Evolutionary conservation across 208 protist species (phyloP).

Genomic region (Leptomonas seymouri): DNA sequence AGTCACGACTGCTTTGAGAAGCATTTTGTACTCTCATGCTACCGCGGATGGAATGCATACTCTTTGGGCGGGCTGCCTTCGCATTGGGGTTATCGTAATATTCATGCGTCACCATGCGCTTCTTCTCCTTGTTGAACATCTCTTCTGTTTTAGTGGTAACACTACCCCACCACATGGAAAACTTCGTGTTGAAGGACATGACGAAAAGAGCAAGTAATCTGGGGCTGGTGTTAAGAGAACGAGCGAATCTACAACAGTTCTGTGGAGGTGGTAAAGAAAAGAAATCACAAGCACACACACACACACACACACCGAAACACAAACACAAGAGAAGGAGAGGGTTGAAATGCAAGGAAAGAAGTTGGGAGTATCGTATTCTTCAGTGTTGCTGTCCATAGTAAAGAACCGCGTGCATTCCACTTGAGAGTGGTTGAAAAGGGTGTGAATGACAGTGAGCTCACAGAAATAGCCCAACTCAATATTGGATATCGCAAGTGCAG

Average conservation of each 20-base stretch:
- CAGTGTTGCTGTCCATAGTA: too few species aligned
- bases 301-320: too few species aligned
- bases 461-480: too few species aligned
- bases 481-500: too few species aligned
- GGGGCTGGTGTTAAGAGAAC: not conserved
- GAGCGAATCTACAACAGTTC: not conserved
- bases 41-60: conserved; percentile 48
- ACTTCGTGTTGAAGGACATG: conserved; percentile 70
- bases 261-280: not conserved
- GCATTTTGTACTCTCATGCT: conserved; percentile 37
- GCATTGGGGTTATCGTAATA: conserved; percentile 62
- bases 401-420: too few species aligned
- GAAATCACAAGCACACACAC: not conserved
- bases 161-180: conserved; percentile 68
- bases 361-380: not conserved
- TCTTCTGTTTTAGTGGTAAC: conserved; percentile 56
- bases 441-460: too few species aligned
- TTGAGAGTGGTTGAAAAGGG: too few species aligned
- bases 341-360: not conserved
- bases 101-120: conserved; percentile 60
- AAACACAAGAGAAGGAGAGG: conserved; percentile 7
- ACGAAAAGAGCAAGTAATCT: not conserved
- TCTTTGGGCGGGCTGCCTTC: conserved; percentile 39
- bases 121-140: conserved; percentile 62
- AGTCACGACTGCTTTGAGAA: not conserved